phyloP scores from a whole-genome alignment of 2,329 filamentous ascomycete species.

The Aspergillus thermomutatus region DNA sequence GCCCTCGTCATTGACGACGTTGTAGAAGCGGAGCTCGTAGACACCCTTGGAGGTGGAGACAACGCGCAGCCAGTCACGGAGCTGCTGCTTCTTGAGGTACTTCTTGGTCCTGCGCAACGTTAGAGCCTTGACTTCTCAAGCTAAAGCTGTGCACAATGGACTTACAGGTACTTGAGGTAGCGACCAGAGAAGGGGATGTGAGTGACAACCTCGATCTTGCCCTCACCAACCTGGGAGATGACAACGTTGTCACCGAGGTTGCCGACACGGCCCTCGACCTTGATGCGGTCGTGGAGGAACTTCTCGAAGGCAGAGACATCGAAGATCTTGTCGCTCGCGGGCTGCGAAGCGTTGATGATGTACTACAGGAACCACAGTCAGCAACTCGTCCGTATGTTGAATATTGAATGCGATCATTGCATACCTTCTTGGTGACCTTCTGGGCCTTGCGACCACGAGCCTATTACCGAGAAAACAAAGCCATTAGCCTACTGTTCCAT shows the following conservation, averaged over 20 bases:
- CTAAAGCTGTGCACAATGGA: slow-evolving; percentile 19
- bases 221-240: slow-evolving; percentile 88
- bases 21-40: slow-evolving; percentile 99
- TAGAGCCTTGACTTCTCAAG: neutral
- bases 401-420: slow-evolving; percentile 9
- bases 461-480: slow-evolving; percentile 46
- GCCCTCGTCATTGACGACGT: slow-evolving; percentile 96
- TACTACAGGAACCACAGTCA: slow-evolving; percentile 55
- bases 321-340: slow-evolving; percentile 99
- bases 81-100: slow-evolving; percentile 99
- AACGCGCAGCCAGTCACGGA: slow-evolving; percentile 99
- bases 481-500: slow-evolving; percentile 93
- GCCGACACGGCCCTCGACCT: slow-evolving; percentile 96
- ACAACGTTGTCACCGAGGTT: slow-evolving; percentile 93
- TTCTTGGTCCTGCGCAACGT: slow-evolving; percentile 80
- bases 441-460: slow-evolving; percentile 46
- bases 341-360: slow-evolving; percentile 99
- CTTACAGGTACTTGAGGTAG: slow-evolving; percentile 99
- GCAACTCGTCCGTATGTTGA: neutral
- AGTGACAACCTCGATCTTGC: slow-evolving; percentile 96
- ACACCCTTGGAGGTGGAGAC: slow-evolving; percentile 97
- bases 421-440: slow-evolving; percentile 49
- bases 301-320: slow-evolving; percentile 98
- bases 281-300: slow-evolving; percentile 99
- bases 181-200: slow-evolving; percentile 98